Evolutionary conservation across 352 stramenopile species (phyloP).

Genomic region (Pythium myriotylum): DNA sequence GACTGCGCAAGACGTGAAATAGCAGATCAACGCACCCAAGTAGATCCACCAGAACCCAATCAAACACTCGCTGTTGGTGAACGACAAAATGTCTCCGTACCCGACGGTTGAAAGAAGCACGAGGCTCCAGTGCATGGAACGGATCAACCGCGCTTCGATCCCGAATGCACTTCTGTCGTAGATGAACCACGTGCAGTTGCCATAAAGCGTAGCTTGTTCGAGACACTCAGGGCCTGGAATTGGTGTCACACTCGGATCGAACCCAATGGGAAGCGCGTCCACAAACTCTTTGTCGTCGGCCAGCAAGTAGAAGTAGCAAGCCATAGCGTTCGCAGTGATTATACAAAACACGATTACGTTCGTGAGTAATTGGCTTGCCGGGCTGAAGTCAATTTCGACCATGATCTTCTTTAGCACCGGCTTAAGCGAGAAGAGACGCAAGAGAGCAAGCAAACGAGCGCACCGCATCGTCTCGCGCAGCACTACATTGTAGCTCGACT

Average conservation of each 20-base stretch:
- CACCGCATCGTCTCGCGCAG: constrained; percentile 37
- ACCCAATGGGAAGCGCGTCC: constrained; percentile 39
- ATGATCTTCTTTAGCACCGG: constrained; percentile 45
- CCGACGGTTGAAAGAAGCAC: constrained; percentile 74
- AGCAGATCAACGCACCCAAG: constrained; percentile 66
- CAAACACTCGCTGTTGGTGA: constrained; percentile 56
- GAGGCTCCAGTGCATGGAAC: constrained; percentile 70
- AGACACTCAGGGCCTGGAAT: constrained; percentile 44
- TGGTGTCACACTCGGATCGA: constrained; percentile 21
- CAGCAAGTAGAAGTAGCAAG: constrained; percentile 65
- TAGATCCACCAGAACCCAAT: constrained; percentile 72
- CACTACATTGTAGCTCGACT: constrained; percentile 37
- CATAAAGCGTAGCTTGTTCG: constrained; percentile 43
- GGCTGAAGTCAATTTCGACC: constrained; percentile 41
- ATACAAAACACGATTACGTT: constrained; percentile 53
- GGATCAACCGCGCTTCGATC: constrained; percentile 57
- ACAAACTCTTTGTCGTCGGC: constrained; percentile 50
- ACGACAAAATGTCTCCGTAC: constrained; percentile 71
- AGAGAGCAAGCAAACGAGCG: constrained; percentile 41
- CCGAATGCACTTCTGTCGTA: constrained; percentile 60
- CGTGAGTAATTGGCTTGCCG: constrained; percentile 40
- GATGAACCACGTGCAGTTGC: constrained; percentile 79
- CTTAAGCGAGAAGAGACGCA: constrained; percentile 45
- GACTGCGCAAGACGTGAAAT: constrained; percentile 64
- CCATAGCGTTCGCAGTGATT: constrained; percentile 42